Evolutionary conservation across 257 asterid species (phyloP).

Genomic region (Scutellaria minor): DNA sequence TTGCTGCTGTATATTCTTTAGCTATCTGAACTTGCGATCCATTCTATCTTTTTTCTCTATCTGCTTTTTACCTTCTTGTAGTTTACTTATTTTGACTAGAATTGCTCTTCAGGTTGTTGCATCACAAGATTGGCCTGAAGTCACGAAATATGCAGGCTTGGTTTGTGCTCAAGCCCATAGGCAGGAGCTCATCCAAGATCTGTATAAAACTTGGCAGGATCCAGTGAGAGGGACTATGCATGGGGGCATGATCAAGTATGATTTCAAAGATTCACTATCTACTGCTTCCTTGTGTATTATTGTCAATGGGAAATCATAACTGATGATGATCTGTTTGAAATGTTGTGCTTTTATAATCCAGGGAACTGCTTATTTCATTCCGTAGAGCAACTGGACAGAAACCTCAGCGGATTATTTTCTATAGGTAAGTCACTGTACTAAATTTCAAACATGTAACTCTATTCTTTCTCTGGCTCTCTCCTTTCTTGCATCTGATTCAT

Average conservation of each 20-base stretch:
- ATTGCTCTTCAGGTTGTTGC: constrained; percentile 80
- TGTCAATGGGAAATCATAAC: not conserved
- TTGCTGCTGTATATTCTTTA: constrained; percentile 75
- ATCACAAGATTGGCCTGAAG: constrained; percentile 99
- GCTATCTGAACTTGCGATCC: not conserved
- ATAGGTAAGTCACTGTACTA: constrained; percentile 51
- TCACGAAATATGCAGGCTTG: constrained; percentile 92
- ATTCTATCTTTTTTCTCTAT: not conserved
- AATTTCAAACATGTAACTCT: not conserved
- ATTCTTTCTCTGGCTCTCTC: constrained; percentile 1
- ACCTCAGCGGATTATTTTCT: constrained; percentile 89
- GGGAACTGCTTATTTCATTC: constrained; percentile 91
- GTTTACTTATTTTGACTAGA: constrained; percentile 21
- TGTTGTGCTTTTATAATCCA: constrained; percentile 35
- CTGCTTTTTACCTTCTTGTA: not conserved
- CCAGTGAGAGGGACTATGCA: constrained; percentile 75
- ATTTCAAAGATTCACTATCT: not conserved
- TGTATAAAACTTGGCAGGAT: constrained; percentile 88
- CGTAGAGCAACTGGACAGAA: constrained; percentile 86
- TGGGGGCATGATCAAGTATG: constrained; percentile 97
- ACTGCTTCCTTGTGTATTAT: not conserved
- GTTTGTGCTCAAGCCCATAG: constrained; percentile 97
- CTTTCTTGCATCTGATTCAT: constrained; percentile 15
- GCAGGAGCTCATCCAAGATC: constrained; percentile 91
- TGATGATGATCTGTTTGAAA: constrained; percentile 14